Base-by-base conservation (phyloP, 768 basidiomycete genomes). In the Panaeolus papilionaceus region DNA sequence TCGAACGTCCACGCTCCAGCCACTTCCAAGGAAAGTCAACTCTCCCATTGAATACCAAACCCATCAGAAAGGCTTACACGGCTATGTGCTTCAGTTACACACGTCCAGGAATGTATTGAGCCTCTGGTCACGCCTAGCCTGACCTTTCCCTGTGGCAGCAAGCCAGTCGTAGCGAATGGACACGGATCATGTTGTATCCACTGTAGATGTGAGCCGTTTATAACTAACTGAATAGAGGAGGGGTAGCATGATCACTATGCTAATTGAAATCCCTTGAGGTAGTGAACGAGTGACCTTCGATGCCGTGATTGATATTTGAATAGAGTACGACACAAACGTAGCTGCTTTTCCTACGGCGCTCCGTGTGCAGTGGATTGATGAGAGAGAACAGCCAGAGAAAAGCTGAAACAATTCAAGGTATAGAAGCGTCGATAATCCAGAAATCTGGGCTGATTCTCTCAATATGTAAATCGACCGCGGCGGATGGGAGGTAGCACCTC, bases 181-280 rank as follows among this genome's bases (percentile, higher is more conserved):
- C 28, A 28, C 54, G 54, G 54, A 58, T 58, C 54, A 58, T 58
- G 28, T 12, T 28, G 14, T 33, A 9, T 4, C 28, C 26, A 7
- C 11, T 33, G 33, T 5, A 18, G 49, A 14, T 12, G 20, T 51
- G 20, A 51, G 47, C n/a, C 33, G 18, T 20, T 33, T 33, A 33
- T 33, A 33, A 33, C 33, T 28, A 37, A 58, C 28, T 58, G 26
- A 58, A 28, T 58, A 10, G 54, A 28, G 49, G 39, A 26, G 54
- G 33, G 28, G 54, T 58, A 58, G 28, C 54, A 58, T 58, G 54
- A 58, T 58, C 54, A 58, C 26, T 4, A 33, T 51, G 33, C 28
- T 58, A n/a, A 58, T 7, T 33, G 26, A 33, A 16, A 16, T 33
- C 33, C 42, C 16, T 6, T 44, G 42, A 12, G 42, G 42, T 44